These are phyloP conservation scores for Trichoderma sp. DNA, from an alignment of 2,329 filamentous ascomycete genomes.

Conservation along the genomic window DNA sequence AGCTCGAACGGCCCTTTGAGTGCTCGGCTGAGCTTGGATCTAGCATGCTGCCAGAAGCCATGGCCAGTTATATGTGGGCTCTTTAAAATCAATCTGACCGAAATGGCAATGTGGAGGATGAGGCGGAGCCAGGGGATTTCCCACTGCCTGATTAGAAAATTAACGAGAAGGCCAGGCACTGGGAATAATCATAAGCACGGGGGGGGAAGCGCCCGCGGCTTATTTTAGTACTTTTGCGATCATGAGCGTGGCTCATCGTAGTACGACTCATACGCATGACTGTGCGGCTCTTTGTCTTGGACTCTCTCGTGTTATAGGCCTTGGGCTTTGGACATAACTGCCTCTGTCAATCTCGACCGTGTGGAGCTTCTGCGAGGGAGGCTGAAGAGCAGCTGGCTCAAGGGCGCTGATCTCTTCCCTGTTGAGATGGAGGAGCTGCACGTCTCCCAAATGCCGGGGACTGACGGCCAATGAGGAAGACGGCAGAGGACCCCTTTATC, in stretches of 20 bases:
- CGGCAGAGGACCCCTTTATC: neutral
- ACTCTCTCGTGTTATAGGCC: neutral
- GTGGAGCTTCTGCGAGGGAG: conserved; percentile 3
- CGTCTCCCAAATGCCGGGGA: conserved; percentile 14
- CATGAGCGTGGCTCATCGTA: conserved; percentile 11
- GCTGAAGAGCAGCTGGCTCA: conserved; percentile 16
- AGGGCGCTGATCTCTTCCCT: conserved; percentile 15
- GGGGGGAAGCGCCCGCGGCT: conserved; percentile 12
- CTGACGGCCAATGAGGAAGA: conserved; percentile 5
- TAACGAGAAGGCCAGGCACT: neutral
- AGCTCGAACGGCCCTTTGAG: conserved; percentile 7
- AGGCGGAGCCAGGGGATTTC: conserved; percentile 9
- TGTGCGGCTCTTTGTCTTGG: conserved; percentile 5
- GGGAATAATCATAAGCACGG: conserved; percentile 7
- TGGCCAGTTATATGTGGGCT: conserved; percentile 9
- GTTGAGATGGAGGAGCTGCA: conserved; percentile 11
- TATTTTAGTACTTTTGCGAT: conserved; percentile 15
- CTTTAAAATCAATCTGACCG: conserved; percentile 2
- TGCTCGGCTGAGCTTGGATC: conserved; percentile 20
- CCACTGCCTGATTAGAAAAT: conserved; percentile 1
- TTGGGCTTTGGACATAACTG: neutral
- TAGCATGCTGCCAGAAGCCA: conserved; percentile 16
- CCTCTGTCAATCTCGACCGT: neutral
- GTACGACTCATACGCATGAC: neutral
- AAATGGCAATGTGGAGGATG: conserved; percentile 9